Evolutionary conservation across 371 early-diverging fungal species (phyloP).

Genomic region (Synchytrium microbalum): DNA sequence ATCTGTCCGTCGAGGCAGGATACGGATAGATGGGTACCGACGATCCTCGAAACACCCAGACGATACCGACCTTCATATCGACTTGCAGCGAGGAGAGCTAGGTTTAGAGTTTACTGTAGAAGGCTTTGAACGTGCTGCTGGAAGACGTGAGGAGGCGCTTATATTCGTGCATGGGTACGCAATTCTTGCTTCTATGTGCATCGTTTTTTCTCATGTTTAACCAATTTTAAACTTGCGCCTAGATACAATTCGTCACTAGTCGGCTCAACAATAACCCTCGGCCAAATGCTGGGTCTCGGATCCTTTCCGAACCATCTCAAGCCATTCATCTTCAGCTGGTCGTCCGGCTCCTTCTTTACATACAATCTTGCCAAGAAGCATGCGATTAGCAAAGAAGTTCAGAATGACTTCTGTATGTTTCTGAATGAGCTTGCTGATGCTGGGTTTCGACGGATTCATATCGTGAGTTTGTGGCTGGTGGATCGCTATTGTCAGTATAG

Average conservation of each 20-base stretch:
- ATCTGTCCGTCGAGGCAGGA: too few relatives aligned
- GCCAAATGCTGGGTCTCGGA: conserved; percentile 35
- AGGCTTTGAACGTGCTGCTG: conserved; percentile 4
- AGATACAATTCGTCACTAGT: conserved; percentile 35
- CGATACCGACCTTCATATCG: not conserved
- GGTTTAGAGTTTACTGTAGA: not conserved
- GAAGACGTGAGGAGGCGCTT: conserved; percentile 26
- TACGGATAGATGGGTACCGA: conserved; percentile 9
- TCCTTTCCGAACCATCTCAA: conserved; percentile 38
- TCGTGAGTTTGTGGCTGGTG: conserved; percentile 37
- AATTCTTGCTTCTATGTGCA: too few relatives aligned
- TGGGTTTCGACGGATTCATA: conserved; percentile 35
- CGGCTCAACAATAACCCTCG: conserved; percentile 31
- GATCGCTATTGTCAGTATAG: too few relatives aligned
- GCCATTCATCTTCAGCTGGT: conserved; percentile 40
- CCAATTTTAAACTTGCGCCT: too few relatives aligned
- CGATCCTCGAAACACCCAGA: conserved; percentile 18
- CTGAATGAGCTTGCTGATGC: conserved; percentile 25
- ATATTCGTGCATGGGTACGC: conserved; percentile 41
- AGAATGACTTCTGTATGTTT: conserved; percentile 26
- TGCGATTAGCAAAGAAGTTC: conserved; percentile 26
- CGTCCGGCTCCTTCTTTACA: conserved; percentile 30
- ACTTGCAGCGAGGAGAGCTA: not conserved
- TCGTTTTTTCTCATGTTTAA: too few relatives aligned
- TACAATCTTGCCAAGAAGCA: conserved; percentile 27